Evolutionary conservation across 495 filamentous ascomycete genomes (phyloP), one percentile per base, ranked within the genome.

Genomic region (Annulohypoxylon nitens): DNA sequence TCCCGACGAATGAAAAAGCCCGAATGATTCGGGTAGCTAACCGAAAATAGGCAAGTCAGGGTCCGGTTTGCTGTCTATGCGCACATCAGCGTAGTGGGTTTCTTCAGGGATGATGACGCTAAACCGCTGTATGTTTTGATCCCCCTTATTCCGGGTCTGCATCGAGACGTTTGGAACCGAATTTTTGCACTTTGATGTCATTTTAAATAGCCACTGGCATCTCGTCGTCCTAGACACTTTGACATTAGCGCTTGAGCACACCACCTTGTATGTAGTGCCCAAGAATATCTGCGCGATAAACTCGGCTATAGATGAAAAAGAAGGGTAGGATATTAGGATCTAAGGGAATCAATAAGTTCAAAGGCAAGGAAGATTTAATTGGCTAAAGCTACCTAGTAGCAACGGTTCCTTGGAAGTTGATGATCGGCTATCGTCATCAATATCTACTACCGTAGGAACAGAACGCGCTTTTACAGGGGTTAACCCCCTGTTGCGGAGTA

Each of bases 21-120:
- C 18, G 36, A 65, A 36, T 9, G 4, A 0, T 45, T 67, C 59
- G 64, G 59, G 70, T 63, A 60, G 25, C 55, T 66, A 71, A 18
- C 62, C 62, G 18, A 39, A 71, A 62, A 11, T 53, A 57, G 62
- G 12, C 43, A 67, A 63, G 55, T 10, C 37, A 62, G 39, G 65
- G 18, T 41, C 54, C 20, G 14, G 47, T 30, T 47, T 47, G 14
- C n/a, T 30, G 14, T 63, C n/a, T 25, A 53, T 47, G 11, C 33
- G 26, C 50, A 63, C 43, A 14, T 43, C 39, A 47, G 43, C 43
- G 43, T 47, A 47, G 43, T 47, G 43, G 43, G 7, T 9, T 9
- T 14, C 50, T 47, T n/a, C 72, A 75, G 68, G 72, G 72, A 75
- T 75, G 72, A 37, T 71, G 72, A 75, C 72, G 72, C 72, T 75